A percentile compares a stretch with the other conserved stretches of the same genome.
These are phyloP conservation scores for Nephelium lappaceum DNA, from an alignment of 345 rosid species.

Conservation along the genomic window DNA sequence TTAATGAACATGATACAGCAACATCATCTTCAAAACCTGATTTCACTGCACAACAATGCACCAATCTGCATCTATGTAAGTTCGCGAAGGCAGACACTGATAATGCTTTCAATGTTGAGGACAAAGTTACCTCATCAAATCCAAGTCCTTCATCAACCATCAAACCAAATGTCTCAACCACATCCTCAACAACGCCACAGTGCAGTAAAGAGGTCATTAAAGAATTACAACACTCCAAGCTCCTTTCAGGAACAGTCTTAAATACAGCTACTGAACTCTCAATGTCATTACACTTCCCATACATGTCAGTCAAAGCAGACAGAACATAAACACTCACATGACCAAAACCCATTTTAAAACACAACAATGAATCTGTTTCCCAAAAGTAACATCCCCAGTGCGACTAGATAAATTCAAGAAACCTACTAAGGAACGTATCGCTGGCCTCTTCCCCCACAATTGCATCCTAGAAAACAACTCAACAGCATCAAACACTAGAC, in stretches of 20 bases:
- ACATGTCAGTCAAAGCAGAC: conserved; percentile 72
- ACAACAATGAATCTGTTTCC: conserved; percentile 74
- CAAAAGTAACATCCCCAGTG: conserved; percentile 42
- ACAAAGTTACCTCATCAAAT: conserved; percentile 65
- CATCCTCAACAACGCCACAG: conserved; percentile 57
- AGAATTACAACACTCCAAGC: conserved; percentile 65
- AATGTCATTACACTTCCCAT: conserved; percentile 74
- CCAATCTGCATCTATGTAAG: conserved; percentile 45
- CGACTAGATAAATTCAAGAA: conserved; percentile 62
- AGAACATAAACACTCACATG: conserved; percentile 48
- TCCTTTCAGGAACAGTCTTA: conserved; percentile 39
- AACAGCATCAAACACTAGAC: conserved; percentile 47
- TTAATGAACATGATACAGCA: conserved; percentile 76
- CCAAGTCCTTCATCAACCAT: conserved; percentile 80
- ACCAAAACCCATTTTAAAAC: conserved; percentile 56
- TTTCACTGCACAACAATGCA: conserved; percentile 66
- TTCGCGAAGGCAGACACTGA: conserved; percentile 41
- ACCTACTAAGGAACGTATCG: conserved; percentile 58
- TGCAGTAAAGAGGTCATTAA: conserved; percentile 68
- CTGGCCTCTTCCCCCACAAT: conserved; percentile 68
- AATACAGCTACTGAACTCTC: conserved; percentile 51
- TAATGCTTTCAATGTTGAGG: conserved; percentile 65
- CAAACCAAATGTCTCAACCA: conserved; percentile 64
- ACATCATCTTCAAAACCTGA: conserved; percentile 53
- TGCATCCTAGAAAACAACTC: conserved; percentile 68